A percentile compares a stretch with the other conserved stretches of the same genome.
Conservation (phyloP, 75 land plant species). For the Selaginella moellendorffii region DNA sequence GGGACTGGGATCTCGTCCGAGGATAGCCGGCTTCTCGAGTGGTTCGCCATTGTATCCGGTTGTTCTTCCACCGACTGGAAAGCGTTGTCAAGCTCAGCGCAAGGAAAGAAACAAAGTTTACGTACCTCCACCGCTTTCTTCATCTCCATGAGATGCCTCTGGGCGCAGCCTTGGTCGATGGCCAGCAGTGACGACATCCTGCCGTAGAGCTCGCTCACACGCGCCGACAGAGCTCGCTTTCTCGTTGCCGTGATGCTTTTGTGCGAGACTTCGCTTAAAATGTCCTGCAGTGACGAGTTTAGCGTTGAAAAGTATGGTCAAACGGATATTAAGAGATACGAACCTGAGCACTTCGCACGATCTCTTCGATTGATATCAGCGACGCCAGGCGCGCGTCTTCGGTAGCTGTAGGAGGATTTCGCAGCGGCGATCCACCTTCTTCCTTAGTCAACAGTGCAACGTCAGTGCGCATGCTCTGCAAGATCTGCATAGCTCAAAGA, state of each 20-base stretch:
- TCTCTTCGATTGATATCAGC: slow-evolving; percentile 79
- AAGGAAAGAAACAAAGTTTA: no score
- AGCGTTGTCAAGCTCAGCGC: no score
- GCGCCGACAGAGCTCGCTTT: slow-evolving; percentile 49
- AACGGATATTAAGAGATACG: background rate
- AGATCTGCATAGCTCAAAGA: slow-evolving; percentile 31
- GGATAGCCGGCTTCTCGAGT: slow-evolving; percentile 4
- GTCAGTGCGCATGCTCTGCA: slow-evolving; percentile 79
- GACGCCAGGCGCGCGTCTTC: slow-evolving; percentile 97
- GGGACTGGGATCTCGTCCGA: slow-evolving; percentile 14
- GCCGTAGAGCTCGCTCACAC: slow-evolving; percentile 63
- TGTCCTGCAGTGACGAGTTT: slow-evolving; percentile 74
- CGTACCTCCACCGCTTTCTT: slow-evolving; percentile 55
- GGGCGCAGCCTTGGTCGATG: slow-evolving; percentile 91
- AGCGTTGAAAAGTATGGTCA: no score
- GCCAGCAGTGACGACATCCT: slow-evolving; percentile 85
- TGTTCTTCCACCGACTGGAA: slow-evolving; percentile 19
- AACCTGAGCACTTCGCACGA: slow-evolving; percentile 50
- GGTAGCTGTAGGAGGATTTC: slow-evolving; percentile 78
- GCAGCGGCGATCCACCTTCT: slow-evolving; percentile 66
- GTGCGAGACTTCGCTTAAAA: slow-evolving; percentile 41
- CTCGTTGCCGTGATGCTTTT: slow-evolving; percentile 34
- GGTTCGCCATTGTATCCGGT: slow-evolving; percentile 13
- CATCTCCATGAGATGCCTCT: slow-evolving; percentile 53
- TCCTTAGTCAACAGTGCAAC: slow-evolving; percentile 59